Evolutionary conservation across 1,284 basidiomycete genomes (phyloP).

Genomic region (Sparassis latifolia): DNA sequence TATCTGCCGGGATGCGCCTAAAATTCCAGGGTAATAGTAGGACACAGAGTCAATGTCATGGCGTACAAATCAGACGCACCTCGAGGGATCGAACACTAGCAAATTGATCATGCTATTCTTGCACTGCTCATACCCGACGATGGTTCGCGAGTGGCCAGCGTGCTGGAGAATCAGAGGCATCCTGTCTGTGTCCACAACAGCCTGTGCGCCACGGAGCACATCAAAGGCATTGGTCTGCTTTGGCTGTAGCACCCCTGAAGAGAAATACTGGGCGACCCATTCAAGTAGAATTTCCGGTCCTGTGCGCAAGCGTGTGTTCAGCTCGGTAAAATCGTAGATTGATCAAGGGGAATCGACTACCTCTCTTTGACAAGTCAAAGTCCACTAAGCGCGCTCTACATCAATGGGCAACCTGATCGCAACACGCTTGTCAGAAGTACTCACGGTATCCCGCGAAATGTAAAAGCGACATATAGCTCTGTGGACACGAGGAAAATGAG

Average conservation of each 20-base stretch:
- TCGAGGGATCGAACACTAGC: slow-evolving; percentile 74
- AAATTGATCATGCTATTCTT: slow-evolving; percentile 55
- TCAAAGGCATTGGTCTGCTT: slow-evolving; percentile 36
- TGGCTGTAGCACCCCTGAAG: slow-evolving; percentile 24
- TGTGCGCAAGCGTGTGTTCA: neutral
- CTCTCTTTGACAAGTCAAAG: slow-evolving; percentile 40
- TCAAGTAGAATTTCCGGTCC: slow-evolving; percentile 34
- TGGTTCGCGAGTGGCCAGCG: slow-evolving; percentile 76
- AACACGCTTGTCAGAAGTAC: slow-evolving; percentile 17
- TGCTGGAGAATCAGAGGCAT: slow-evolving; percentile 82
- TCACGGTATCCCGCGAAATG: slow-evolving; percentile 72
- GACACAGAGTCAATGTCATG: neutral
- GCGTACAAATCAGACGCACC: slow-evolving; percentile 34
- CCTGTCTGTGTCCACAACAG: slow-evolving; percentile 50
- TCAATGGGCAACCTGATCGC: neutral
- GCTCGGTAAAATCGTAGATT: neutral
- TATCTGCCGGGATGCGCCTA: slow-evolving; percentile 14
- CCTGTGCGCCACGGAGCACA: slow-evolving; percentile 37
- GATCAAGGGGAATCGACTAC: slow-evolving; percentile 21
- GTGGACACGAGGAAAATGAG: slow-evolving; percentile 7
- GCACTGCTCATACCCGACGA: slow-evolving; percentile 74
- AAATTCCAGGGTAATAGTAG: slow-evolving; percentile 2
- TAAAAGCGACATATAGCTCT: slow-evolving; percentile 68
- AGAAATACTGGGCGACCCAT: slow-evolving; percentile 70
- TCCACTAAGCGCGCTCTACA: slow-evolving; percentile 58